Conservation (phyloP, 441 rosid species). For the Pelargonium australe region DNA sequence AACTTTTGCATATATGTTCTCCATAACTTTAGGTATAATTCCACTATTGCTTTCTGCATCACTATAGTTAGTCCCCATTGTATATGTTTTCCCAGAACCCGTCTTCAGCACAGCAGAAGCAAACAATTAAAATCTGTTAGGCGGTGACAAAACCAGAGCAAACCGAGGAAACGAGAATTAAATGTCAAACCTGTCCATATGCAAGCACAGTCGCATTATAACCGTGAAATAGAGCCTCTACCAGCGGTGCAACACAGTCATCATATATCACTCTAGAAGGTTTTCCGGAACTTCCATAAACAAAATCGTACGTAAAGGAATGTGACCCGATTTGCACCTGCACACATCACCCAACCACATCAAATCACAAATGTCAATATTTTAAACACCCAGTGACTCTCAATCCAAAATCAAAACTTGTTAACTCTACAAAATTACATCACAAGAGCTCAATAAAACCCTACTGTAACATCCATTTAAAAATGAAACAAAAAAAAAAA, state of each 20-base stretch:
- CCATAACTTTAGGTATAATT: conserved; percentile 85
- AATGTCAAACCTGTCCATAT: conserved; percentile 69
- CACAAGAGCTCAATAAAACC: background rate
- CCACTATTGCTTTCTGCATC: conserved; percentile 61
- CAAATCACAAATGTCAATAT: background rate
- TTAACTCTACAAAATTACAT: background rate
- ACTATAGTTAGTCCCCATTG: conserved; percentile 86
- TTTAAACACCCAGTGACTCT: background rate
- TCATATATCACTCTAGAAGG: conserved; percentile 44
- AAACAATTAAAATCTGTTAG: background rate
- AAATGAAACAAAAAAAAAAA: background rate
- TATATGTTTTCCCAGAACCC: conserved; percentile 91
- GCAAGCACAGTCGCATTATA: conserved; percentile 95
- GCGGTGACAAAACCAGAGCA: background rate
- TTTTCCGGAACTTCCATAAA: conserved; percentile 50
- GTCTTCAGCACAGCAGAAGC: conserved; percentile 37
- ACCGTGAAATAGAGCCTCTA: conserved; percentile 75
- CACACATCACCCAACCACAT: background rate
- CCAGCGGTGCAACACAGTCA: conserved; percentile 78
- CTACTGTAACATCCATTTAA: background rate
- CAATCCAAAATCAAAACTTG: background rate
- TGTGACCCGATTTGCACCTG: conserved; percentile 91
- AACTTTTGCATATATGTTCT: conserved; percentile 54
- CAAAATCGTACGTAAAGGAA: conserved; percentile 70
- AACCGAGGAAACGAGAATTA: background rate